phyloP scores from a whole-genome alignment of 2,329 filamentous ascomycete genomes.

The Lachnum nothofagi region DNA sequence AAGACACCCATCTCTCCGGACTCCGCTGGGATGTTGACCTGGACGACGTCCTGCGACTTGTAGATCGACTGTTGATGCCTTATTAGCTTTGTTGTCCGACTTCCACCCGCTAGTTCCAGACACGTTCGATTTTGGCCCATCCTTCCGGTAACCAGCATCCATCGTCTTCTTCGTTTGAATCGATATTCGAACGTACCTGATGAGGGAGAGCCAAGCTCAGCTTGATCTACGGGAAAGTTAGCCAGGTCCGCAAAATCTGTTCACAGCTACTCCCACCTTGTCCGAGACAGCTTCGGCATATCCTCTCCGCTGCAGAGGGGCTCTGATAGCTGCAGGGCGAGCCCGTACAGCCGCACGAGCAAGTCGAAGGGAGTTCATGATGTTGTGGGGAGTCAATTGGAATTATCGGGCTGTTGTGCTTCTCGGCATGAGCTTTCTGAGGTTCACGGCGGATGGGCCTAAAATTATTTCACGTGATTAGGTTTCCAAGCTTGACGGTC shows the following conservation, averaged over 20 bases:
- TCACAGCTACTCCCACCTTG: constrained; percentile 54
- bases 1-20: constrained; percentile 99
- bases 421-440: constrained; percentile 17
- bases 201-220: constrained; percentile 96
- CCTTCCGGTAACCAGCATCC: not conserved
- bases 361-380: constrained; percentile 92
- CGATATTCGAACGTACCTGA: constrained; percentile 65
- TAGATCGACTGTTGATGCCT: constrained; percentile 56
- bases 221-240: constrained; percentile 64
- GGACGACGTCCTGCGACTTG: constrained; percentile 68
- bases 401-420: constrained; percentile 34
- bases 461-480: too few relatives aligned
- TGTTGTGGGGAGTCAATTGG: constrained; percentile 42
- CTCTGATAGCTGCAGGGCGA: constrained; percentile 70
- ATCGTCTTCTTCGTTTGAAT: not conserved
- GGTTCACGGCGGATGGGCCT: too few relatives aligned
- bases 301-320: constrained; percentile 75
- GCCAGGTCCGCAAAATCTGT: constrained; percentile 25
- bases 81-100: constrained; percentile 39
- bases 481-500: too few relatives aligned
- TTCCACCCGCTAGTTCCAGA: constrained; percentile 6
- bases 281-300: constrained; percentile 85
- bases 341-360: constrained; percentile 84
- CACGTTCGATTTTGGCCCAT: not conserved
- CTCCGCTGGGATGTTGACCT: constrained; percentile 98